Evolutionary conservation across 495 filamentous ascomycete species (phyloP).

Genomic region (Podospora anserina): DNA sequence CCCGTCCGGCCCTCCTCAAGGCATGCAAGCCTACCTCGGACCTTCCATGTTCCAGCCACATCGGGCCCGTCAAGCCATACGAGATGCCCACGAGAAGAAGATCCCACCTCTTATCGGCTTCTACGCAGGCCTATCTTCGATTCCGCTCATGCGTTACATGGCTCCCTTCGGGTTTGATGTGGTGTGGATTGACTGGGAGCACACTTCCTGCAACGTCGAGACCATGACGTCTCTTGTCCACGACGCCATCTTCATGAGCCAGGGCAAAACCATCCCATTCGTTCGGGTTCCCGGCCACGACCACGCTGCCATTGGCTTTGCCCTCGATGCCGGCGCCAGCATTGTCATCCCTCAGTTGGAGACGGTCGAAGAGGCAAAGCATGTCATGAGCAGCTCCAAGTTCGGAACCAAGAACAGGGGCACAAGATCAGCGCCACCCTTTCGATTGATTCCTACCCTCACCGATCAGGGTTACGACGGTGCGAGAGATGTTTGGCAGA

Average conservation of each 20-base stretch:
- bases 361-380: constrained; percentile 44
- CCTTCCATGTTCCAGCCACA: constrained; percentile 47
- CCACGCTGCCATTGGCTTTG: constrained; percentile 47
- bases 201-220: constrained; percentile 41
- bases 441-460: constrained; percentile 37
- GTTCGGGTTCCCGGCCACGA: constrained; percentile 46
- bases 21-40: constrained; percentile 40
- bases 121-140: constrained; percentile 37
- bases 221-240: constrained; percentile 49
- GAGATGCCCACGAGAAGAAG: constrained; percentile 43
- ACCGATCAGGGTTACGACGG: constrained; percentile 31
- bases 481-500: constrained; percentile 33
- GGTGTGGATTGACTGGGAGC: constrained; percentile 49
- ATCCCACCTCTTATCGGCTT: constrained; percentile 41
- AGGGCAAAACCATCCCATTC: constrained; percentile 40
- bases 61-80: constrained; percentile 41
- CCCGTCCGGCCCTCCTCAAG: constrained; percentile 1
- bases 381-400: constrained; percentile 44
- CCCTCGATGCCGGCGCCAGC: constrained; percentile 46
- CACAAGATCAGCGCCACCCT: constrained; percentile 44
- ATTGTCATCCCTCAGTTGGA: constrained; percentile 48
- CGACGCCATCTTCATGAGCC: constrained; percentile 41
- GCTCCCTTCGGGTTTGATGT: constrained; percentile 41
- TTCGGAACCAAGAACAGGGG: constrained; percentile 33
- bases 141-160: constrained; percentile 35